Conservation (phyloP, 495 filamentous ascomycete species). For the Thermothielavioides terrestris region DNA sequence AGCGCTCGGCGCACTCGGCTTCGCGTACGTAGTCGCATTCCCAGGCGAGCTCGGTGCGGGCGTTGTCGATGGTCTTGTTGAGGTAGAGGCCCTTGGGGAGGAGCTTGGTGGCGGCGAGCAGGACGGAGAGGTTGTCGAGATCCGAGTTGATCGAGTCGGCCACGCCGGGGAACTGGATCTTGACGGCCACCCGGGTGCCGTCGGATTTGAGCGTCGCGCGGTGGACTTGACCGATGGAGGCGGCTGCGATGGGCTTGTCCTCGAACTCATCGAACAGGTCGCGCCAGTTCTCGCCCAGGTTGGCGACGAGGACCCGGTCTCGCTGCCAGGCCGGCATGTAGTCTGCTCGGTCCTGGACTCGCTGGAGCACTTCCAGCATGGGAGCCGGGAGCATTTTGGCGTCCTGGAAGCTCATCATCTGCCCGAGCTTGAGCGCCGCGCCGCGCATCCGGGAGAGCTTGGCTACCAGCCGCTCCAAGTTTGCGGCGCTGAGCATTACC, state of each 20-base stretch:
- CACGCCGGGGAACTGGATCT: constrained; percentile 97
- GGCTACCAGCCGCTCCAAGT: constrained; percentile 84
- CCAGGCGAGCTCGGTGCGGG: constrained; percentile 86
- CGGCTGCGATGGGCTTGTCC: constrained; percentile 87
- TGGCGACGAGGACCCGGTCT: constrained; percentile 66
- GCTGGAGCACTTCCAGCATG: constrained; percentile 78
- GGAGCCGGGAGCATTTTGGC: constrained; percentile 86
- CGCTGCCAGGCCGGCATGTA: constrained; percentile 96
- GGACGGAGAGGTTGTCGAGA: constrained; percentile 80
- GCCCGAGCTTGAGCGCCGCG: constrained; percentile 93
- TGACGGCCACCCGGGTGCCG: constrained; percentile 75
- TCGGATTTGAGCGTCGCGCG: constrained; percentile 69
- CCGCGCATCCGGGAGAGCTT: constrained; percentile 94
- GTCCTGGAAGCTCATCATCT: constrained; percentile 98
- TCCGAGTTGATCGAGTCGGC: constrained; percentile 92
- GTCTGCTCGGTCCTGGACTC: constrained; percentile 93
- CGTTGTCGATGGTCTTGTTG: constrained; percentile 95
- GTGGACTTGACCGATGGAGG: constrained; percentile 98
- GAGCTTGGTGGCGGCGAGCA: constrained; percentile 80
- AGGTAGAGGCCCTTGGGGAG: constrained; percentile 89
- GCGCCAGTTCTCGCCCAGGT: constrained; percentile 80
- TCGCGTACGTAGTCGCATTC: constrained; percentile 94
- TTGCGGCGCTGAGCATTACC: constrained; percentile 76
- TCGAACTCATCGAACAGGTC: constrained; percentile 76
- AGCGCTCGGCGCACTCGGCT: constrained; percentile 66